Evolutionary conservation across 2,329 filamentous ascomycete genomes (phyloP).

Genomic region (Fusarium buharicum): DNA sequence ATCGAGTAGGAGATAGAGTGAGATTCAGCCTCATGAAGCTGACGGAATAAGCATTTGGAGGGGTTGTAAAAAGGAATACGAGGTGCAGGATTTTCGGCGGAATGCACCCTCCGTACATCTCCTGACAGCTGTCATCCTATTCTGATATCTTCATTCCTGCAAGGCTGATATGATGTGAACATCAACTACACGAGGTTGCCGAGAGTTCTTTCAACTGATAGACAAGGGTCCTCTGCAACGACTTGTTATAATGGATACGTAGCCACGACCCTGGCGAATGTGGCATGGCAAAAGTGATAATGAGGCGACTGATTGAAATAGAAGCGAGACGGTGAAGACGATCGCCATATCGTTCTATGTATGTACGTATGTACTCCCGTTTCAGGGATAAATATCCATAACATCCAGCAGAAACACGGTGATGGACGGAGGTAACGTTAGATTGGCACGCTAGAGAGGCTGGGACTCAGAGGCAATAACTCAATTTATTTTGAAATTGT

Average conservation of each 20-base stretch:
- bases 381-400: conserved; percentile 22
- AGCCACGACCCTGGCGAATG: conserved; percentile 17
- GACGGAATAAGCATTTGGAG: conserved; percentile 34
- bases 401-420: conserved; percentile 7
- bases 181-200: conserved; percentile 26
- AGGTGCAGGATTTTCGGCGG: conserved; percentile 32
- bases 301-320: conserved; percentile 22
- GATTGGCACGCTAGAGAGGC: conserved; percentile 20
- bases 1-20: not conserved
- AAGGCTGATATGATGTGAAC: conserved; percentile 36
- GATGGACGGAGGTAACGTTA: not conserved
- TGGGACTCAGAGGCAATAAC: not conserved
- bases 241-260: conserved; percentile 23
- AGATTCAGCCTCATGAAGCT: conserved; percentile 32
- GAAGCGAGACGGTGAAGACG: conserved; percentile 31
- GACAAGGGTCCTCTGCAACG: conserved; percentile 23
- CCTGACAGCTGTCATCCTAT: conserved; percentile 26
- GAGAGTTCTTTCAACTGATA: conserved; percentile 33
- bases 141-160: conserved; percentile 28
- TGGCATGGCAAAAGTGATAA: conserved; percentile 27
- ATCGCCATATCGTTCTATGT: conserved; percentile 4
- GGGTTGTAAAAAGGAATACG: conserved; percentile 28
- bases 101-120: conserved; percentile 37
- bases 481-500: conserved; percentile 13
- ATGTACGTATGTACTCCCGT: too few species aligned